These are phyloP conservation scores for Ilyonectria robusta DNA, from an alignment of 2,329 filamentous ascomycete genomes.

Conservation along the genomic window DNA sequence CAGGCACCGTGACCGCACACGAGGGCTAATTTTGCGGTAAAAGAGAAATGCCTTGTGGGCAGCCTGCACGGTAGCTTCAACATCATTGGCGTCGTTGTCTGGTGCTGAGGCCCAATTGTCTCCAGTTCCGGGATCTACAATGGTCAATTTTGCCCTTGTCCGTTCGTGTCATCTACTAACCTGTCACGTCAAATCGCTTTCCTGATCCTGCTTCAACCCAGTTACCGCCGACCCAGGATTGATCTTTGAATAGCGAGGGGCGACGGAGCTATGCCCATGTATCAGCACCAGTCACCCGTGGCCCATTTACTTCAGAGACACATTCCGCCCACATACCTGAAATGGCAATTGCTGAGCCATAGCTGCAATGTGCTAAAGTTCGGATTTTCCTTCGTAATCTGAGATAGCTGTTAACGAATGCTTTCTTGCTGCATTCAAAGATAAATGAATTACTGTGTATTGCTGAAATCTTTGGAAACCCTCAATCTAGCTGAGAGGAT, in stretches of 20 bases:
- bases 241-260: not conserved
- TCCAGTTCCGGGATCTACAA: slow-evolving; percentile 65
- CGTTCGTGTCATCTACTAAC: not conserved
- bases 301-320: not conserved
- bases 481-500: not conserved
- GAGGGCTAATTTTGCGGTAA: slow-evolving; percentile 5
- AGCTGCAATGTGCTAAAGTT: not conserved
- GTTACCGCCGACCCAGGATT: slow-evolving; percentile 57
- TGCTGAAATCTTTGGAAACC: no score
- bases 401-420: no score
- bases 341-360: not conserved
- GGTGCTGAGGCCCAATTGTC: slow-evolving; percentile 65
- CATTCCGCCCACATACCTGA: not conserved
- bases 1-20: not conserved
- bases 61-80: slow-evolving; percentile 51
- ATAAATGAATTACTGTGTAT: not conserved
- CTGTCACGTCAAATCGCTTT: slow-evolving; percentile 62
- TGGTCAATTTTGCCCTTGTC: not conserved
- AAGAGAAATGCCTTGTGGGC: not conserved
- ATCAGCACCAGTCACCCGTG: not conserved
- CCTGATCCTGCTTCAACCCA: slow-evolving; percentile 61
- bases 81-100: slow-evolving; percentile 58
- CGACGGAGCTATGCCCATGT: not conserved
- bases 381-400: not conserved
- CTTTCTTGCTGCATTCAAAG: not conserved